Conservation (phyloP, 2,329 filamentous ascomycete genomes). For the Colletotrichum filicis region DNA sequence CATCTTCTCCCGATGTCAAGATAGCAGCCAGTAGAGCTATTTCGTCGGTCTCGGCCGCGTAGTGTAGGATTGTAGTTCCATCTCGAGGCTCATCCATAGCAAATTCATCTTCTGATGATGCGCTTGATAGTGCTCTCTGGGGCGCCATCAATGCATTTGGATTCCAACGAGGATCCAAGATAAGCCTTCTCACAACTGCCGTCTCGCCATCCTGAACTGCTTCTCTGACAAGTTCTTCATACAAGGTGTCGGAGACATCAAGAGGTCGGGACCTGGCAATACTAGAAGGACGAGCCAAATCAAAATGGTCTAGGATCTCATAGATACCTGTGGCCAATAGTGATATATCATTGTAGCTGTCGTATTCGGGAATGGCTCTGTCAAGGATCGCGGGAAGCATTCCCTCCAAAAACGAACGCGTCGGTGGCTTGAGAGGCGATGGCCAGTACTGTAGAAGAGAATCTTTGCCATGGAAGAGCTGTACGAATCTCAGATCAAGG, state of each 20-base stretch:
- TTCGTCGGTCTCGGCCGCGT: slow-evolving; percentile 20
- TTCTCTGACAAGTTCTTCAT: not conserved
- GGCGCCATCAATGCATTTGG: slow-evolving; percentile 2
- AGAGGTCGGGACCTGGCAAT: not conserved
- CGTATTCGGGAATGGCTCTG: not conserved
- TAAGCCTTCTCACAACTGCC: slow-evolving; percentile 15
- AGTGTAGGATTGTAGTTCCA: slow-evolving; percentile 16
- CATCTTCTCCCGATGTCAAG: slow-evolving; percentile 40
- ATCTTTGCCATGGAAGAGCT: slow-evolving; percentile 3
- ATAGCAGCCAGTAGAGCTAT: slow-evolving; percentile 43
- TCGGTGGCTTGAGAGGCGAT: not conserved
- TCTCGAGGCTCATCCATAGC: not conserved
- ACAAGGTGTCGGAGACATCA: not conserved
- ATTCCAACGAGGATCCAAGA: slow-evolving; percentile 31
- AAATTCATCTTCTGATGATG: not conserved
- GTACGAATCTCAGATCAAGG: slow-evolving; percentile 5
- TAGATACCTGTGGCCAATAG: not conserved
- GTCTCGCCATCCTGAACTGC: slow-evolving; percentile 5
- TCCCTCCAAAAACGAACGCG: not conserved
- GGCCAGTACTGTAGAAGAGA: slow-evolving; percentile 16
- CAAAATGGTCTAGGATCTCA: not conserved
- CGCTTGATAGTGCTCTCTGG: not conserved
- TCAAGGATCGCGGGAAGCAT: slow-evolving; percentile 17
- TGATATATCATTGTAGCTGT: not conserved
- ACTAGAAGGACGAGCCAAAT: not conserved